Evolutionary conservation across 2,329 filamentous ascomycete genomes (phyloP), one percentile per base, ranked within the genome.

Genomic region (Akanthomyces muscarius): DNA sequence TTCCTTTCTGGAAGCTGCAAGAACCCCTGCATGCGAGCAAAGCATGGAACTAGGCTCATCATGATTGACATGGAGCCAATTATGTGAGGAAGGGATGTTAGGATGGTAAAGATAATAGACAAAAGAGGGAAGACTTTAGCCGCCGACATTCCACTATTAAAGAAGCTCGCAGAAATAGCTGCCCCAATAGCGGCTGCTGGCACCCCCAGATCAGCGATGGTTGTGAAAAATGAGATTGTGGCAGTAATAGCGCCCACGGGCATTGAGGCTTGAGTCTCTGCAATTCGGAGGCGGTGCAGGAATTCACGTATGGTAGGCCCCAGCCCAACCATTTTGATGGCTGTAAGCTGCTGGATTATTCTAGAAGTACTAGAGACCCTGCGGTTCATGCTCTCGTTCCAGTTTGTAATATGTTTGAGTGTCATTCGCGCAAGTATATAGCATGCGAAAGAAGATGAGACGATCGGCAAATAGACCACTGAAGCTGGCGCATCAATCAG

Each of bases 321-420:
- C 4, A 61, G 36, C 3, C 59, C 59, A 6, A 61, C 13, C 59
- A 61, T 53, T 55, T 61, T 61, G 13, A 61, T 61, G 7, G 16
- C 25, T 10, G 33, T 36, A 4, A 61, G 48, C 14, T 61, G 59
- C 5, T 16, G 25, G 13, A 61, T 7, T 1, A 25, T 36, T 38
- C 41, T 38, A 13, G 50, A 47, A 4, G 51, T 55, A 4, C 38
- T 33, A 1, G 59, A 23, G n/a, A 54, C 25, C 38, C 59, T 33
- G 11, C 3, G 14, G 8, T 11, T 54, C 10, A 16, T 41, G 16
- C 25, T 48, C 7, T 45, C 28, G 14, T 47, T 55, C 59, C 59
- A 61, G 3, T 11, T 38, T 5, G 18, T 14, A 2, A 54, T 4
- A 10, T 41, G 21, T 5, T 5, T 6, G 1, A 28, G 6, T 23